These are phyloP conservation scores for Thermochaetoides dissita DNA, from an alignment of 2,329 filamentous ascomycete genomes.

Conservation along the genomic window DNA sequence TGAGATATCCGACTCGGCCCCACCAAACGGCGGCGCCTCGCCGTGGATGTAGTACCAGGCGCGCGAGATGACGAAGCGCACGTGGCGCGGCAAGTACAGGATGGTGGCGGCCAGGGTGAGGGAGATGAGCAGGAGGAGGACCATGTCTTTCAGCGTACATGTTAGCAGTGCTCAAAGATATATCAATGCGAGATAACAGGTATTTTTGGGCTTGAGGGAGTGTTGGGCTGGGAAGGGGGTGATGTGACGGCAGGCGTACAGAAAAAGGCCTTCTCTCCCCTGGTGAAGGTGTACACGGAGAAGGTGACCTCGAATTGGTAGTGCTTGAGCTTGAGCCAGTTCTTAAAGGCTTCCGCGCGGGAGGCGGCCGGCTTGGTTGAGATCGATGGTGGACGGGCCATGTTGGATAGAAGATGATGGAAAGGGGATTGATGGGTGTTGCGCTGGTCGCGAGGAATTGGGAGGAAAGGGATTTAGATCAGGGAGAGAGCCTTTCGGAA, in stretches of 20 bases:
- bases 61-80: constrained; percentile 67
- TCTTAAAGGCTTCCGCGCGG: constrained; percentile 40
- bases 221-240: neutral
- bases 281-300: constrained; percentile 91
- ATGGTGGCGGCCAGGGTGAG: constrained; percentile 76
- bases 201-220: neutral
- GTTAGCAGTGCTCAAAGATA: too few relatives aligned
- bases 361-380: too few relatives aligned
- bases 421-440: neutral
- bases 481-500: too few relatives aligned
- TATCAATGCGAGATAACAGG: too few relatives aligned
- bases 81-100: constrained; percentile 86
- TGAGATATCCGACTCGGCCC: too few relatives aligned
- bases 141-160: constrained; percentile 48
- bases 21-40: constrained; percentile 29
- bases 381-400: constrained; percentile 18
- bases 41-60: constrained; percentile 93
- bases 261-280: constrained; percentile 91
- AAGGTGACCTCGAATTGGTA: constrained; percentile 98
- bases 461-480: too few relatives aligned
- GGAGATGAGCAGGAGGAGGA: constrained; percentile 79
- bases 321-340: constrained; percentile 86
- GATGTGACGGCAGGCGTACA: constrained; percentile 46
- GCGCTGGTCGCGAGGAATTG: neutral
- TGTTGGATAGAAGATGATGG: constrained; percentile 14